Conservation (phyloP, 352 stramenopile species). For the Chrysophaeum taylorii region DNA sequence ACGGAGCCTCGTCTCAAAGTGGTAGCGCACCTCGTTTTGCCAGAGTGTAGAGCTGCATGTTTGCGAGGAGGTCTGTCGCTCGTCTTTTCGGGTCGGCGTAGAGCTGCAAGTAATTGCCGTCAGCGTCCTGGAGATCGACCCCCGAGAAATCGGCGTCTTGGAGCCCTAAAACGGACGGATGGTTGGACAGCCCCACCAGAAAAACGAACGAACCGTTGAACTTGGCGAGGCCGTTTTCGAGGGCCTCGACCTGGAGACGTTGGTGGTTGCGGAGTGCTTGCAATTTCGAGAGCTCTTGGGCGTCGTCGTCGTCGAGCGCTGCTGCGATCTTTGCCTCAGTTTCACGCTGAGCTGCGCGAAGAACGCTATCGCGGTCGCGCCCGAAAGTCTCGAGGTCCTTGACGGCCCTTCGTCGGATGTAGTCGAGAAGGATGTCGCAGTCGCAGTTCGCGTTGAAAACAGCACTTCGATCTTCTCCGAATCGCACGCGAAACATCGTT, state of each 20-base stretch:
- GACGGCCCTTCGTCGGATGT: background rate
- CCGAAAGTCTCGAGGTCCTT: constrained; percentile 7
- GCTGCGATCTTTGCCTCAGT: background rate
- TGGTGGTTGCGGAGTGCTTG: too few species aligned
- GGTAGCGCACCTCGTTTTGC: too few species aligned
- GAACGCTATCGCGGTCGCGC: background rate
- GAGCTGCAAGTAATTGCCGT: background rate
- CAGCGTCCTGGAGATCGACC: constrained; percentile 3
- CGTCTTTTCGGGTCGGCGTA: background rate
- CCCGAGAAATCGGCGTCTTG: background rate
- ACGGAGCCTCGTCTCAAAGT: too few species aligned
- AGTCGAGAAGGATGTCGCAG: constrained; percentile 3
- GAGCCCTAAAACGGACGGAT: too few species aligned
- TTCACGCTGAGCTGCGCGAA: background rate
- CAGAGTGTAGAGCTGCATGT: background rate
- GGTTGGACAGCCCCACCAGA: background rate
- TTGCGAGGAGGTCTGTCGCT: background rate
- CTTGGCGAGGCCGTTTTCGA: background rate
- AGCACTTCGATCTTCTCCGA: background rate
- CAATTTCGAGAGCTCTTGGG: background rate
- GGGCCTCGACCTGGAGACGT: background rate
- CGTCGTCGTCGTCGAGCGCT: background rate
- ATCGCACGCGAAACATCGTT: background rate
- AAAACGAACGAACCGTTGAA: background rate
- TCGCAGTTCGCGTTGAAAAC: constrained; percentile 13